Conservation (phyloP, 2,329 filamentous ascomycete species). For the Taxawa tesnikishii region DNA sequence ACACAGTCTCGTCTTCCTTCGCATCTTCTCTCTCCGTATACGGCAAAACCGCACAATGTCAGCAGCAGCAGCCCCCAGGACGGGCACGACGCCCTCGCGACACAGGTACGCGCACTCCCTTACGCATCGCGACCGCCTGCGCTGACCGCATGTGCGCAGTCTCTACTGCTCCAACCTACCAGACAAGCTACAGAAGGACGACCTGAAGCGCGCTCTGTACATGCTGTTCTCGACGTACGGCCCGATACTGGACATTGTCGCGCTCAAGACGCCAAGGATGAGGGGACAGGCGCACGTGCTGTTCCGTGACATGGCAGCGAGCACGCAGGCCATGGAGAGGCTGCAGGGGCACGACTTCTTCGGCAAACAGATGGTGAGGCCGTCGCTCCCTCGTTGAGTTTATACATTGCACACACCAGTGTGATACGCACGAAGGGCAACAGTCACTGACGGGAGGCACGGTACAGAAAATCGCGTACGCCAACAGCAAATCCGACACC, state of each 20-base stretch:
- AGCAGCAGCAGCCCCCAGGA: too few species aligned
- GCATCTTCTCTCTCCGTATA: too few species aligned
- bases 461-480: conserved; percentile 73
- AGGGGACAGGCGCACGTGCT: conserved; percentile 90
- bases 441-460: too few species aligned
- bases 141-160: too few species aligned
- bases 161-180: conserved; percentile 86
- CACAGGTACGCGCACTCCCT: too few species aligned
- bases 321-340: conserved; percentile 84
- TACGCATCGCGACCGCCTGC: too few species aligned
- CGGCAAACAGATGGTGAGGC: conserved; percentile 72
- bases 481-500: conserved; percentile 76
- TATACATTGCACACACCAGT: too few species aligned
- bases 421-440: conserved; percentile 7
- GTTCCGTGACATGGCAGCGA: conserved; percentile 79
- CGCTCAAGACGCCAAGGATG: conserved; percentile 83
- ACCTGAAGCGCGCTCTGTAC: conserved; percentile 79
- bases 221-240: conserved; percentile 91
- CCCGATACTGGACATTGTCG: conserved; percentile 80
- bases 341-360: conserved; percentile 79
- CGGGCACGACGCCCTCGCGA: too few species aligned
- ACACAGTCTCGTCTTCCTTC: too few species aligned
- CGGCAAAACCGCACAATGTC: too few species aligned
- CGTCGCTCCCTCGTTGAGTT: too few species aligned
- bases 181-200: conserved; percentile 78